Evolutionary conservation across 2,329 filamentous ascomycete species (phyloP).

Genomic region (Xylariales sp.): DNA sequence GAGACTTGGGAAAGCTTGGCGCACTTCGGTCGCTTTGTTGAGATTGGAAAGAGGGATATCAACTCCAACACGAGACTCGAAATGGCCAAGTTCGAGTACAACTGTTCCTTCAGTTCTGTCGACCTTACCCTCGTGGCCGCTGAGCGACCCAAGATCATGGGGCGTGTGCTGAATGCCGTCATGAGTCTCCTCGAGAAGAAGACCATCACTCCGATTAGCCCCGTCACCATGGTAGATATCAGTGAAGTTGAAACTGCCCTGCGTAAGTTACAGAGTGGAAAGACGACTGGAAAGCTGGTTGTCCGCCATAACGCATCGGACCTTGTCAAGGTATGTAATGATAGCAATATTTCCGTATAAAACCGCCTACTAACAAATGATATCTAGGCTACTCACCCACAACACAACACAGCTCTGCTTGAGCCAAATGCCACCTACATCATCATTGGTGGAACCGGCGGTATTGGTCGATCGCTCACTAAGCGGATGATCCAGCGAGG

Average conservation of each 20-base stretch:
- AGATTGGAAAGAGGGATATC: conserved; percentile 20
- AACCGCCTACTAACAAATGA: background rate
- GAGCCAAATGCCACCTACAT: conserved; percentile 41
- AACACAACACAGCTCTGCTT: conserved; percentile 27
- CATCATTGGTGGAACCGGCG: conserved; percentile 47
- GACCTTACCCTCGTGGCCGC: conserved; percentile 38
- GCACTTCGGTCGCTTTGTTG: conserved; percentile 24
- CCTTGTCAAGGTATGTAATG: conserved; percentile 31
- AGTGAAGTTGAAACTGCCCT: conserved; percentile 34
- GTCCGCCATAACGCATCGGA: conserved; percentile 33
- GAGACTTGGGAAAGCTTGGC: conserved; percentile 25
- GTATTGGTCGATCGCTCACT: conserved; percentile 43
- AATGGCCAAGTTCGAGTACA: conserved; percentile 41
- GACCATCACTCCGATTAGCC: conserved; percentile 23
- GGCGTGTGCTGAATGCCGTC: conserved; percentile 17
- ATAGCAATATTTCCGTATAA: background rate
- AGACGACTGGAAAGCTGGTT: conserved; percentile 35
- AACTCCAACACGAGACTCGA: conserved; percentile 32
- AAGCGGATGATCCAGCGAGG: conserved; percentile 44
- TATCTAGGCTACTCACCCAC: conserved; percentile 25
- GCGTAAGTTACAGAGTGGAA: conserved; percentile 35
- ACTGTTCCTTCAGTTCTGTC: conserved; percentile 40
- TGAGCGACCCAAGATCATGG: conserved; percentile 19
- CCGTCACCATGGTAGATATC: conserved; percentile 26
- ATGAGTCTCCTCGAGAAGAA: conserved; percentile 18